Base-by-base conservation (phyloP, 139 green algal genomes). In the Coelastrella sp. region DNA sequence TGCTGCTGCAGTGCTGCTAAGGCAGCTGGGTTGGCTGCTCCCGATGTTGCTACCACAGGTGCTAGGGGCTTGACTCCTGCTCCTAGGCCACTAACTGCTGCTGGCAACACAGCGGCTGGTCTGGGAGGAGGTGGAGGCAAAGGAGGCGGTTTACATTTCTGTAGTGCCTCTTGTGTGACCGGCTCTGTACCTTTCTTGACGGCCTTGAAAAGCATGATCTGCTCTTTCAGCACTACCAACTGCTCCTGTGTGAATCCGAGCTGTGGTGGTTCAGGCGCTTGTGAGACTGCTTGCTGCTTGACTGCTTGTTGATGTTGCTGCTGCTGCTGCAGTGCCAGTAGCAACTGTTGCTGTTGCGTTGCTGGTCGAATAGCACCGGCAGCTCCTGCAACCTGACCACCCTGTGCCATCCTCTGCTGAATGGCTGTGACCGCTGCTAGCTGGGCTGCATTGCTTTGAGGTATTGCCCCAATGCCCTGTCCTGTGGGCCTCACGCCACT, bases 141-240 rank as follows among this genome's bases (percentile, higher is more conserved):
- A 11, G 84, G 60, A 7, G 21, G 13, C 0, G 85, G 85, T 62
- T 87, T 89, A 45, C 57, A 84, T 25, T 37, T 64, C 19, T 75
- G 38, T 4, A 75, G 21, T 2, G 35, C 60, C 23, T 75, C 60
- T 7, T 40, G 43, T 3, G 23, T 53, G 35, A 82, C 75, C 17
- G 75, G 73, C 34, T 51, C 40, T n/a, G 19, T 81, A 40, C 71
- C 66, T 25, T 88, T 89, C 80, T 92, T 93, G 9, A 93, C 69
- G 6, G 64, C 63, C 30, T 89, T 87, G 71, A 92, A 94, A 3
- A 84, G 80, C 51, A 93, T 79, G 73, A 94, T 94, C 81, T 94
- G 91, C 15, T 89, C 57, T 30, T 85, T 86, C 37, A 94, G 77
- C 30, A 85, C 78, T 8, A 73, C 25, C 35, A 92, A 83, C 86